Evolutionary conservation across 352 stramenopile species (phyloP).

Genomic region (Pythium aristosporum): DNA sequence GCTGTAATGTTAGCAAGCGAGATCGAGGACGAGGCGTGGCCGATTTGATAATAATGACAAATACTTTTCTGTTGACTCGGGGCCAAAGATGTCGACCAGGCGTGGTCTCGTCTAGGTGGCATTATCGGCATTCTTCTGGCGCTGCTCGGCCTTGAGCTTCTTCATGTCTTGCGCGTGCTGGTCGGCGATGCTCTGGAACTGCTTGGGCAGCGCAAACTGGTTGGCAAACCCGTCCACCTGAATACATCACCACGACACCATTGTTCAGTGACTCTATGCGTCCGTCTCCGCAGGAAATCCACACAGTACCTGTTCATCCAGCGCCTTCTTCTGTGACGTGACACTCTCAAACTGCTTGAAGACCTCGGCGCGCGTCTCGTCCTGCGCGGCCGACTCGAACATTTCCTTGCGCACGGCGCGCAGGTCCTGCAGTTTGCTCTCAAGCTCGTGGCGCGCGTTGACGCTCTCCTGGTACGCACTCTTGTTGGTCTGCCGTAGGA

Average conservation of each 20-base stretch:
- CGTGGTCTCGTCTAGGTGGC: background rate
- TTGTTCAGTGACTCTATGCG: background rate
- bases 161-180: slow-evolving; percentile 41
- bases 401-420: slow-evolving; percentile 56
- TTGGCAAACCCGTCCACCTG: slow-evolving; percentile 67
- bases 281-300: background rate
- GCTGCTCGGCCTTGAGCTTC: slow-evolving; percentile 24
- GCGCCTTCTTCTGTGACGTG: slow-evolving; percentile 56
- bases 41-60: slow-evolving; percentile 15
- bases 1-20: background rate
- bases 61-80: background rate
- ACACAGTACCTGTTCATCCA: slow-evolving; percentile 46
- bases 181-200: slow-evolving; percentile 69
- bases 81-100: background rate
- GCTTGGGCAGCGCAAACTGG: slow-evolving; percentile 72
- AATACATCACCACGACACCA: background rate
- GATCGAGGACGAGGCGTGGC: background rate
- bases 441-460: slow-evolving; percentile 48
- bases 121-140: slow-evolving; percentile 8
- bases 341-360: slow-evolving; percentile 59
- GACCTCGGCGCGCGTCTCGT: slow-evolving; percentile 51
- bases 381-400: slow-evolving; percentile 54
- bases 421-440: slow-evolving; percentile 61
- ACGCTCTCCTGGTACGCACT: slow-evolving; percentile 66
- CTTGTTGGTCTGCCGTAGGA: slow-evolving; percentile 75